A percentile compares a stretch with the other conserved stretches of the same genome.
Evolutionary conservation across 306 rosid species (phyloP).

Genomic region (Prunus dulcis): DNA sequence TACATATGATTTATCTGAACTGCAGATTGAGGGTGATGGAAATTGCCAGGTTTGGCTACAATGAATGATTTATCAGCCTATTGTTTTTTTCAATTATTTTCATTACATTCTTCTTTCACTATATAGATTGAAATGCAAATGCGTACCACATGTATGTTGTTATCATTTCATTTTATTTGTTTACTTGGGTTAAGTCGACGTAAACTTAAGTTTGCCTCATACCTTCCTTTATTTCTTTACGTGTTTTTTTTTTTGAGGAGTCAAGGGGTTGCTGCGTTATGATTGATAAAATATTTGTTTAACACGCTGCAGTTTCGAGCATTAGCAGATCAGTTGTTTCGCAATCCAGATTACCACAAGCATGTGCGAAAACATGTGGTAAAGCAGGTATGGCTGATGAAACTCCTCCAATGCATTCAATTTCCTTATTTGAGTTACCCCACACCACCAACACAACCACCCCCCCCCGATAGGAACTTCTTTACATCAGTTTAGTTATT

Average conservation of each 20-base stretch:
- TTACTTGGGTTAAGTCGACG: not conserved
- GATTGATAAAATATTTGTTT: conserved; percentile 19
- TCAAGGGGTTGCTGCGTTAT: not conserved
- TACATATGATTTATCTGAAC: conserved; percentile 78
- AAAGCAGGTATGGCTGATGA: conserved; percentile 68
- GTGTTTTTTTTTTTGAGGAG: not conserved
- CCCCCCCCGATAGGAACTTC: not conserved
- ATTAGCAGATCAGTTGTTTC: conserved; percentile 90
- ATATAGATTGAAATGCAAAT: not conserved
- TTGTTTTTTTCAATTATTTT: not conserved
- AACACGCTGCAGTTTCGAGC: conserved; percentile 83
- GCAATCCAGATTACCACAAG: conserved; percentile 82
- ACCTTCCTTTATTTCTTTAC: not conserved
- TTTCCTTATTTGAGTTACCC: not conserved
- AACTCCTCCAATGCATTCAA: conserved; percentile 1
- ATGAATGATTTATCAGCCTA: not conserved
- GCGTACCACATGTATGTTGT: not conserved
- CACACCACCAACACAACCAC: too few relatives aligned
- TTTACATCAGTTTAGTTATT: conserved; percentile 6
- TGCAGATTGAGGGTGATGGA: conserved; percentile 98
- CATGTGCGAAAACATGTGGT: conserved; percentile 84
- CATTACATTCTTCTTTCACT: not conserved
- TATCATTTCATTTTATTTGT: not conserved
- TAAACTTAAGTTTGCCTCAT: not conserved
- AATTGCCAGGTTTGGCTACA: conserved; percentile 80